These are phyloP conservation scores for Epichloe coenophiala DNA, from an alignment of 2,329 filamentous ascomycete species.

Conservation along the genomic window DNA sequence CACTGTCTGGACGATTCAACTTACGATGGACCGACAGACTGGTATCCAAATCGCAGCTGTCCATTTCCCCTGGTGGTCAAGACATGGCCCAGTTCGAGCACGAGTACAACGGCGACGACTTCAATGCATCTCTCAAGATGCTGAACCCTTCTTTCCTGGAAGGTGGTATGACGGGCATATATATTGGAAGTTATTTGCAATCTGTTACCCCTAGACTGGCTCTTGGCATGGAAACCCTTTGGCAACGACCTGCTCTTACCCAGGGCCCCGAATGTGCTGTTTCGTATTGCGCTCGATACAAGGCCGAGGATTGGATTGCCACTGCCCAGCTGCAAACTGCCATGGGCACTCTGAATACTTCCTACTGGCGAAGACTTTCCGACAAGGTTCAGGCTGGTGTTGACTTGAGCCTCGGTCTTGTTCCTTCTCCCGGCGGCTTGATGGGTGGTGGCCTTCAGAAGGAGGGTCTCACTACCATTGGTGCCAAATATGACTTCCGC, in stretches of 20 bases:
- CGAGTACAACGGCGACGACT: constrained; percentile 88
- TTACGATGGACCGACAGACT: constrained; percentile 72
- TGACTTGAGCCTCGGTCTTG: constrained; percentile 81
- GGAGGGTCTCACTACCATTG: constrained; percentile 82
- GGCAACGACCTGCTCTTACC: constrained; percentile 74
- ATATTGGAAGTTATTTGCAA: constrained; percentile 91
- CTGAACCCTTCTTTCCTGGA: constrained; percentile 92
- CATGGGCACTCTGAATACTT: constrained; percentile 75
- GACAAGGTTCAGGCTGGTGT: constrained; percentile 95
- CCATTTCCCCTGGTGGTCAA: constrained; percentile 65
- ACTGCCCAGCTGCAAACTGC: constrained; percentile 73
- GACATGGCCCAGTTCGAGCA: constrained; percentile 90
- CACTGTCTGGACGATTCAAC: constrained; percentile 81
- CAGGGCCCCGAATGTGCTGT: constrained; percentile 82
- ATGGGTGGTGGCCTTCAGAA: constrained; percentile 68
- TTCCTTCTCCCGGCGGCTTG: constrained; percentile 48
- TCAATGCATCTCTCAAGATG: constrained; percentile 83
- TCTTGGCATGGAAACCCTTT: constrained; percentile 82
- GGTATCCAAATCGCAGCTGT: constrained; percentile 76
- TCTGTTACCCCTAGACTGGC: constrained; percentile 77
- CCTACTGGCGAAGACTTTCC: constrained; percentile 86
- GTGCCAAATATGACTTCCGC: constrained; percentile 96
- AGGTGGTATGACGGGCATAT: constrained; percentile 86
- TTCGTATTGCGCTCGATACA: constrained; percentile 87
- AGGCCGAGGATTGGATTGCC: constrained; percentile 81